Evolutionary conservation across 2,329 filamentous ascomycete genomes (phyloP).

Genomic region (Juglanconis juglandina): DNA sequence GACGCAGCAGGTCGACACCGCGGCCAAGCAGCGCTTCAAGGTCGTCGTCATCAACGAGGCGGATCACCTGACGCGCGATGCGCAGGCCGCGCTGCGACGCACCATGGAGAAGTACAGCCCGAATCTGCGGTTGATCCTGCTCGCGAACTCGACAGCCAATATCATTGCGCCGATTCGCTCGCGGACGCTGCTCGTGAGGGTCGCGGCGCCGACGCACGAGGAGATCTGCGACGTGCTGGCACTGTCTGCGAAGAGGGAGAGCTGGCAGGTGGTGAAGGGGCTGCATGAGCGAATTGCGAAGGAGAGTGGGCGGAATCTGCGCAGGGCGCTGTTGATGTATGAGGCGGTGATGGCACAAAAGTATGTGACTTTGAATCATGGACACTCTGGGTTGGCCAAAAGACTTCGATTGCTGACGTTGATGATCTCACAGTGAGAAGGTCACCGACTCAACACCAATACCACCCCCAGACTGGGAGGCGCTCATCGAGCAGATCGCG

Average conservation of each 20-base stretch:
- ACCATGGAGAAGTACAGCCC: constrained; percentile 99
- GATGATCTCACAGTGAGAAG: constrained; percentile 64
- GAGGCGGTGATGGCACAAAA: constrained; percentile 97
- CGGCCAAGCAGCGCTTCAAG: constrained; percentile 90
- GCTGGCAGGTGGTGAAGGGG: constrained; percentile 71
- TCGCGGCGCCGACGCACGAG: constrained; percentile 79
- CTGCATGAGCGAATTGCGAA: constrained; percentile 82
- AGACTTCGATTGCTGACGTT: constrained; percentile 5
- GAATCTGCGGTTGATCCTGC: constrained; percentile 83
- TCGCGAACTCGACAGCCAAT: constrained; percentile 95
- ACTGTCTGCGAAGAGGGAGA: constrained; percentile 70
- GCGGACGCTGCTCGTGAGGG: constrained; percentile 84
- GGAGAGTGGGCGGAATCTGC: constrained; percentile 86
- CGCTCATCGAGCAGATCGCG: constrained; percentile 83
- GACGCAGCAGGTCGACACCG: constrained; percentile 95
- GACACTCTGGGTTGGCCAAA: neutral
- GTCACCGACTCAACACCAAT: constrained; percentile 84
- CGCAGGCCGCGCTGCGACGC: constrained; percentile 86
- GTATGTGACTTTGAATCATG: constrained; percentile 49
- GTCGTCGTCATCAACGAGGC: constrained; percentile 99
- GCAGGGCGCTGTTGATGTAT: constrained; percentile 90
- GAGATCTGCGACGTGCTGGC: constrained; percentile 81
- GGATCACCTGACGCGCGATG: constrained; percentile 88
- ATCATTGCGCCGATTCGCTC: constrained; percentile 98
- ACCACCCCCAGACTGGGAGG: constrained; percentile 95